Conservation (phyloP, 192 early-diverging fungal genomes). For the Chytriomyces sp. region DNA sequence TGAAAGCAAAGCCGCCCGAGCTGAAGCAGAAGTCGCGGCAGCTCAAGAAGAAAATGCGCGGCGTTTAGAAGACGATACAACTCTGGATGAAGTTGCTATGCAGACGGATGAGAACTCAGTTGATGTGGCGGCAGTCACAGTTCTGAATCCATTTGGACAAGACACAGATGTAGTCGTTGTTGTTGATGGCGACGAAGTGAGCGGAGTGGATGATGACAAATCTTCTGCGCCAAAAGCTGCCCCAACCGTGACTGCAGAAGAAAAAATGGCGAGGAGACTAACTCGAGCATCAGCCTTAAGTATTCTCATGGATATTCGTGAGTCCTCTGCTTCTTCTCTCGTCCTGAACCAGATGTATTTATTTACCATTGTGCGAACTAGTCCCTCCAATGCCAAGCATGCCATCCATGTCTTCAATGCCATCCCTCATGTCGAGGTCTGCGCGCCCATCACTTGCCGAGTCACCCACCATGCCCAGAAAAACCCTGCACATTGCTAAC, state of each 20-base stretch:
- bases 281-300: conserved; percentile 34
- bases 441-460: conserved; percentile 1
- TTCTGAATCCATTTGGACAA: conserved; percentile 27
- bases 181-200: conserved; percentile 19
- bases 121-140: conserved; percentile 20
- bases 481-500: conserved; percentile 28
- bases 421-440: not conserved
- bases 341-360: not conserved
- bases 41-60: conserved; percentile 1
- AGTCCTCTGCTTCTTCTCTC: conserved; percentile 4
- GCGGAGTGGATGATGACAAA: conserved; percentile 15
- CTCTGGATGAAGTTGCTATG: not conserved
- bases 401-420: not conserved
- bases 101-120: not conserved
- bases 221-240: conserved; percentile 20
- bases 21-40: not conserved
- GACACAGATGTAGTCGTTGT: conserved; percentile 12
- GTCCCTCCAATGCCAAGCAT: conserved; percentile 21
- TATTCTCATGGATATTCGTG: conserved; percentile 39
- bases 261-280: conserved; percentile 15
- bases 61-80: conserved; percentile 1
- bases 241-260: conserved; percentile 8
- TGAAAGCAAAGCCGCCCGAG: not conserved
- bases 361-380: not conserved
- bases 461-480: conserved; percentile 11